Percentiles rank a stretch among this genome's conserved stretches.
These are phyloP conservation scores for Lentinula lateritia DNA, from an alignment of 768 basidiomycete species.

Conservation along the genomic window DNA sequence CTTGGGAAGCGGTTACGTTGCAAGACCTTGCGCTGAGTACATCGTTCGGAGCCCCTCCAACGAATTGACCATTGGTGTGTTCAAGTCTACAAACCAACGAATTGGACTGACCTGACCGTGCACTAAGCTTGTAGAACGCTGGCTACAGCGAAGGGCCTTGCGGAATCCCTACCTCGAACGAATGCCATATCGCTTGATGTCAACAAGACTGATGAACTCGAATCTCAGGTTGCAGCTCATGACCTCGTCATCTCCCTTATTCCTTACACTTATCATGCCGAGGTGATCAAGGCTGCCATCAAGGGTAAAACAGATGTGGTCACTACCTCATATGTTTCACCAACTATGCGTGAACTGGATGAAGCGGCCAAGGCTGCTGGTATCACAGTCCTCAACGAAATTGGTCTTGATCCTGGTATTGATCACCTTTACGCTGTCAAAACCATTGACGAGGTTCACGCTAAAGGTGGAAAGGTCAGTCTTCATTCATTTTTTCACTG, in stretches of 20 bases:
- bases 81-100: not conserved
- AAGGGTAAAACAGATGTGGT: constrained; percentile 86
- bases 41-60: constrained; percentile 78
- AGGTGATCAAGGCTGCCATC: constrained; percentile 90
- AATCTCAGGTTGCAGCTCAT: constrained; percentile 74
- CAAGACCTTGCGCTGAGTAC: constrained; percentile 95
- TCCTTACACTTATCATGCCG: constrained; percentile 87
- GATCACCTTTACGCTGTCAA: constrained; percentile 93
- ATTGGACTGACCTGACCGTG: not conserved
- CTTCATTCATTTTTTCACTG: not conserved
- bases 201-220: constrained; percentile 60
- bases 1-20: constrained; percentile 93
- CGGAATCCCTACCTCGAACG: constrained; percentile 60
- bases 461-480: constrained; percentile 84
- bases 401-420: constrained; percentile 94
- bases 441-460: constrained; percentile 91
- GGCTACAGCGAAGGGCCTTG: constrained; percentile 64
- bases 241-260: constrained; percentile 96
- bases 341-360: constrained; percentile 85
- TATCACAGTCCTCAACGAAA: constrained; percentile 94
- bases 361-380: constrained; percentile 78
- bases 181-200: constrained; percentile 83
- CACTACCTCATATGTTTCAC: constrained; percentile 93
- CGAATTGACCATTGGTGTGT: constrained; percentile 76
- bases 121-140: constrained; percentile 81